Conservation (phyloP, 257 asterid genomes). For the Solanum appendiculatum region DNA sequence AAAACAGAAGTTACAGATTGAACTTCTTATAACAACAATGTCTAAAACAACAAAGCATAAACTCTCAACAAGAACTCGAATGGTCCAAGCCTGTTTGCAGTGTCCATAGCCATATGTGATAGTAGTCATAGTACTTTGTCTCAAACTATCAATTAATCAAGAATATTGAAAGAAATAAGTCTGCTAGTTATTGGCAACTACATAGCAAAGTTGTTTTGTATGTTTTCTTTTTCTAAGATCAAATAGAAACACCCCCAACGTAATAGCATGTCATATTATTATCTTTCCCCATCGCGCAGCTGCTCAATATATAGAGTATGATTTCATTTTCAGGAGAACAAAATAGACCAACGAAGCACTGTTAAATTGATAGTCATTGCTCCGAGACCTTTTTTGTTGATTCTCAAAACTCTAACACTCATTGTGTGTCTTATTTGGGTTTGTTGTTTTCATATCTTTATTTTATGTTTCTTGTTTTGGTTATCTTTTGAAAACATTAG, state of each 20-base stretch:
- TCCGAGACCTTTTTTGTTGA: background rate
- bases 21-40: background rate
- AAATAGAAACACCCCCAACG: background rate
- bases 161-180: background rate
- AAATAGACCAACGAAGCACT: background rate
- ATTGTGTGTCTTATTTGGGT: background rate
- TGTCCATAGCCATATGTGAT: background rate
- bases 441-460: background rate
- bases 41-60: background rate
- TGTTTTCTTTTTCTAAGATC: background rate
- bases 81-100: background rate
- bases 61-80: background rate
- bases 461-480: background rate
- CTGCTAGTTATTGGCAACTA: background rate
- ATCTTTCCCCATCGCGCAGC: background rate
- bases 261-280: background rate
- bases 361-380: background rate
- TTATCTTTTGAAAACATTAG: background rate
- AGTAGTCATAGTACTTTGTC: background rate
- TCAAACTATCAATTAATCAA: background rate
- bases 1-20: background rate
- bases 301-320: background rate
- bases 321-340: background rate
- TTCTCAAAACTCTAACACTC: background rate
- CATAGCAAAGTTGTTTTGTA: background rate